Percentiles rank a stretch among this genome's conserved stretches.
These are phyloP conservation scores for Sporisorium iseilematis-ciliati DNA, from an alignment of 1,284 basidiomycete species.

Conservation along the genomic window DNA sequence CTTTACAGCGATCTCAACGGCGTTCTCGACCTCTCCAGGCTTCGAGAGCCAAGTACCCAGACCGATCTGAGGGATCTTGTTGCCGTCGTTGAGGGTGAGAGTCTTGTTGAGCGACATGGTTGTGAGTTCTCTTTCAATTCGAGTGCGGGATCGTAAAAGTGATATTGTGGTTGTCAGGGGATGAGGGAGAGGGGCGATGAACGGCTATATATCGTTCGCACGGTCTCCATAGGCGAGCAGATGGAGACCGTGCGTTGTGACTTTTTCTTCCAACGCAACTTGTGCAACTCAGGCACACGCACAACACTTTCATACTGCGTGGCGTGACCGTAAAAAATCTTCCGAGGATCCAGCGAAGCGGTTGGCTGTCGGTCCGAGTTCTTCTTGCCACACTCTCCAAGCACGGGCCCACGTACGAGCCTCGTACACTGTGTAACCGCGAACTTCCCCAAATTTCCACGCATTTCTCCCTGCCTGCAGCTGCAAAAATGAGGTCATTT, in stretches of 20 bases:
- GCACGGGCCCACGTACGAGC: conserved; percentile 30
- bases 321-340: neutral
- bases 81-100: conserved; percentile 66
- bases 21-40: conserved; percentile 81
- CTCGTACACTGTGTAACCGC: neutral
- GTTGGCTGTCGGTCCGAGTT: conserved; percentile 2
- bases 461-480: conserved; percentile 11
- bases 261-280: neutral
- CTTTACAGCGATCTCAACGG: conserved; percentile 69
- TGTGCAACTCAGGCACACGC: neutral
- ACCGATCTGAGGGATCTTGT: conserved; percentile 72
- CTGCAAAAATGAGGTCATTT: conserved; percentile 25
- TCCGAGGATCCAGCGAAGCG: conserved; percentile 1
- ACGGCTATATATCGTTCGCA: conserved; percentile 4
- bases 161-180: neutral
- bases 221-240: neutral
- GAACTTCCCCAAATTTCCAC: conserved; percentile 19
- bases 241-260: too few species aligned
- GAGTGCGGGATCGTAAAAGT: neutral
- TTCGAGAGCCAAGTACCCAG: conserved; percentile 85
- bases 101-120: conserved; percentile 60
- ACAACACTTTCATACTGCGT: neutral
- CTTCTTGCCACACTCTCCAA: neutral
- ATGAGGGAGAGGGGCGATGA: neutral
- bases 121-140: neutral